Percentiles rank a stretch among this genome's conserved stretches.
Evolutionary conservation across 345 rosid species (phyloP).

Genomic region (Salix caprea): DNA sequence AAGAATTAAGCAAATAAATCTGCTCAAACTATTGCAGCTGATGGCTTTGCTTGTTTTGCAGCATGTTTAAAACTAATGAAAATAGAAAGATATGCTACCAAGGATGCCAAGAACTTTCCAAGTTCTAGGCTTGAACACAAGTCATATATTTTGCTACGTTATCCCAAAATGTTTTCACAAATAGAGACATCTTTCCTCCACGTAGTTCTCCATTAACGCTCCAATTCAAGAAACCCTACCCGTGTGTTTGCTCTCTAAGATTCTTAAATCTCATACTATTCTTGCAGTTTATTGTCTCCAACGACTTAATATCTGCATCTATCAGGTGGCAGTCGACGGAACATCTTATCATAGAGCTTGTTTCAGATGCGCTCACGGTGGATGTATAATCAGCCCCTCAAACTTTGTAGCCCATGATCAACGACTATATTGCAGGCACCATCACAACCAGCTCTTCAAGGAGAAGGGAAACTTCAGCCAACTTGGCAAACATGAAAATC

Average conservation of each 20-base stretch:
- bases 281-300: background rate
- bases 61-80: background rate
- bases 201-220: background rate
- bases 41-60: background rate
- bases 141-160: background rate
- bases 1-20: background rate
- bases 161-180: no score
- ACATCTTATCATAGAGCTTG: constrained; percentile 58
- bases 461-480: constrained; percentile 70
- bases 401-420: constrained; percentile 62
- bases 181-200: no score
- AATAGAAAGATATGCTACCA: background rate
- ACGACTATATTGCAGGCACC: constrained; percentile 65
- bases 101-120: background rate
- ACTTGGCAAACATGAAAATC: constrained; percentile 40
- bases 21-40: background rate
- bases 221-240: background rate
- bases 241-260: background rate
- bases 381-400: constrained; percentile 64
- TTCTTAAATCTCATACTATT: background rate
- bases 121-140: background rate
- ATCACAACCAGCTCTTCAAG: constrained; percentile 68
- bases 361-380: constrained; percentile 72
- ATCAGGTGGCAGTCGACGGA: constrained; percentile 71
- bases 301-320: background rate